These are phyloP conservation scores for Kalmanozyma brasiliensis DNA, from an alignment of 1,284 basidiomycete species.

Conservation along the genomic window DNA sequence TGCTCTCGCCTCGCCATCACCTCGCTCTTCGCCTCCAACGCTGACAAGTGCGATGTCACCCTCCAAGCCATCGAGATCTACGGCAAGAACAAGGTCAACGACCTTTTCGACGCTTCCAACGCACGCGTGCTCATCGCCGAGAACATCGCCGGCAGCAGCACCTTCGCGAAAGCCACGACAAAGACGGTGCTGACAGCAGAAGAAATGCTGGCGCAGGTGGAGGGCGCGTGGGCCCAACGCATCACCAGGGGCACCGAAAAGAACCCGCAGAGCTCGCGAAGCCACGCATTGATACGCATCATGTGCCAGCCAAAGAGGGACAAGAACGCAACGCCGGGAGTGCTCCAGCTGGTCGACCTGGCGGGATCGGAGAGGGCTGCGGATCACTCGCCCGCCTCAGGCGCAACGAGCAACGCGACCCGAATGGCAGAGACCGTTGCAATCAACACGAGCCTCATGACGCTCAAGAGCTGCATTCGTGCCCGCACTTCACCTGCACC, in stretches of 20 bases:
- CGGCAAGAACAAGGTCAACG: constrained; percentile 31
- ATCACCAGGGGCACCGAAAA: constrained; percentile 29
- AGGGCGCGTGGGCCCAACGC: constrained; percentile 17
- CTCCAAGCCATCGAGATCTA: constrained; percentile 30
- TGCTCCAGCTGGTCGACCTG: constrained; percentile 33
- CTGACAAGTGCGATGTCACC: background rate
- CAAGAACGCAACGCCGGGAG: constrained; percentile 22
- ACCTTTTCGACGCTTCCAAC: constrained; percentile 25
- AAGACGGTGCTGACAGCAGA: background rate
- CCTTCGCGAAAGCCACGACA: constrained; percentile 15
- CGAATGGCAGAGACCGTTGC: constrained; percentile 35
- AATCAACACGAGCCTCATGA: constrained; percentile 43
- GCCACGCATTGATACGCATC: constrained; percentile 32
- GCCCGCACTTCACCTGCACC: constrained; percentile 10
- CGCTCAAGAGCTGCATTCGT: constrained; percentile 31
- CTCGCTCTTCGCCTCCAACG: constrained; percentile 9
- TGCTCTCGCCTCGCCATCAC: constrained; percentile 17
- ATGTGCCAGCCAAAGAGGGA: constrained; percentile 6
- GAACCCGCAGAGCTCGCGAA: constrained; percentile 16
- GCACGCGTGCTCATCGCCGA: constrained; percentile 17
- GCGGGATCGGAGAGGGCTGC: constrained; percentile 26
- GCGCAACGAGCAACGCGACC: background rate
- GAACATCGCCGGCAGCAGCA: constrained; percentile 15
- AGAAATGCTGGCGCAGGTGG: constrained; percentile 14
- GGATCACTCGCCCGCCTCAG: constrained; percentile 7